Evolutionary conservation across 495 filamentous ascomycete species (phyloP), one percentile per base, ranked within the genome.

Genomic region (Penicillium herquei): DNA sequence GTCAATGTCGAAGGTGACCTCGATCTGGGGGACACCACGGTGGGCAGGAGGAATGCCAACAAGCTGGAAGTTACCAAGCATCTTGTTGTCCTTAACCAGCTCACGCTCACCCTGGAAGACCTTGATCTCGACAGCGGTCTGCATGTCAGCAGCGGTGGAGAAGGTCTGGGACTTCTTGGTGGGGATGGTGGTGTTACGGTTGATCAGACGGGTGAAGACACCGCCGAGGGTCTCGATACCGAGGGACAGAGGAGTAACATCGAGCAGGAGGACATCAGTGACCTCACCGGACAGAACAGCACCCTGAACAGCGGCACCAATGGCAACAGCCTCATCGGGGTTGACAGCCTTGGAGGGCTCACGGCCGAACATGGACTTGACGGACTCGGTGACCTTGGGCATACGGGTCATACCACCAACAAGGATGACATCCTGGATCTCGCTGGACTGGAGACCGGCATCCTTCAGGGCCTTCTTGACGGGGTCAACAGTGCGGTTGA

Each of bases 81-180:
- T 80, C 83, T 98, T 98, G 87, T 98, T 98, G 82, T 98, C 94
- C 70, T 86, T 87, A 69, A 98, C 94, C 52, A 98, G 90, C 80
- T 98, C 94, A 89, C 94, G 94, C 83, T 98, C 94, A 81, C 94
- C 94, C 85, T 98, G 94, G 89, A 86, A 98, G 53, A 98, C 95
- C 87, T 98, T 98, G 84, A 98, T 98, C 83, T 98, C 94, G 73
- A 98, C 94, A 64, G 94, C 94, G 56, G 90, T 96, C 84, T 98
- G 94, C 89, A 96, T 97, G 71, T 98, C 94, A 65, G 94, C 94
- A 51, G 94, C 94, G 45, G 94, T 98, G 50, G 94, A 97, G 84
- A 98, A 98, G 61, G 91, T 84, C 80, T 98, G 94, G 34, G 92
- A 96, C 80, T 98, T 98, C 87, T 98, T 98, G 77, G 94, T 98